phyloP scores from a whole-genome alignment of 2,329 filamentous ascomycete species.

The Stromatinia cepivora region DNA sequence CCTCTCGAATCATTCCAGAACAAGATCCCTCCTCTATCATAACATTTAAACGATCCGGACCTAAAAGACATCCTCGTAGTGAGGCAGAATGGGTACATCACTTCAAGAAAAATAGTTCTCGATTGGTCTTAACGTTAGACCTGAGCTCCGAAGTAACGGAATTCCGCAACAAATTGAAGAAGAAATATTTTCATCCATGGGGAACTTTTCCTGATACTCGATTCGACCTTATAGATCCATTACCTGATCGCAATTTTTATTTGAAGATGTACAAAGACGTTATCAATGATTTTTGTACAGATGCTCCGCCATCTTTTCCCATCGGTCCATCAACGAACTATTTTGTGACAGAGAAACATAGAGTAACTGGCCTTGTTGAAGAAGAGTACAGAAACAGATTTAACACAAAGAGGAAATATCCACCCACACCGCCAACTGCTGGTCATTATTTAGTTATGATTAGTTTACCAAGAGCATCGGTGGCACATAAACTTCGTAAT shows the following conservation, averaged over 20 bases:
- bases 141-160: neutral
- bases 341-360: neutral
- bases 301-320: neutral
- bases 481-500: neutral
- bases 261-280: slow-evolving; percentile 7
- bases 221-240: slow-evolving; percentile 2
- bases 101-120: neutral
- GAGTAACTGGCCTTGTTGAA: neutral
- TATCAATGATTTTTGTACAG: neutral
- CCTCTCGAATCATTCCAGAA: neutral
- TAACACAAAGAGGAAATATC: too few species aligned
- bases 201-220: slow-evolving; percentile 3
- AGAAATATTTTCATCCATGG: neutral
- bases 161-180: neutral
- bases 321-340: neutral
- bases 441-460: neutral
- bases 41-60: neutral
- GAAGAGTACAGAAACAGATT: neutral
- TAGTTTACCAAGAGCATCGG: neutral
- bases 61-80: neutral
- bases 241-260: neutral
- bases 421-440: neutral
- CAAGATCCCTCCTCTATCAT: neutral
- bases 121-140: slow-evolving; percentile 4
- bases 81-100: neutral